These are phyloP conservation scores for Dictyostelium intermedium DNA, from an alignment of 78 protist species.

Conservation along the genomic window DNA sequence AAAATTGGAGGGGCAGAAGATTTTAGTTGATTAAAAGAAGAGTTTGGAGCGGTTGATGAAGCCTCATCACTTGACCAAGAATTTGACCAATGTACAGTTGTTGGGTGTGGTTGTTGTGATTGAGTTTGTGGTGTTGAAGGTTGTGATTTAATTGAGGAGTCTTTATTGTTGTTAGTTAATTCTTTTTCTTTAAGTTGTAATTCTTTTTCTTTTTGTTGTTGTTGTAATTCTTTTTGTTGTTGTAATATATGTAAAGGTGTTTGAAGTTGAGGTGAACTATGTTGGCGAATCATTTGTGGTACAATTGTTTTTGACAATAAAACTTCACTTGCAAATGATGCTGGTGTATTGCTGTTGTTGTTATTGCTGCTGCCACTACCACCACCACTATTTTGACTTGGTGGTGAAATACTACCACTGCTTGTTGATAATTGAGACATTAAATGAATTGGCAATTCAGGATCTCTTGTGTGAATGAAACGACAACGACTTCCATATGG, in stretches of 20 bases:
- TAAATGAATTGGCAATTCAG: neutral
- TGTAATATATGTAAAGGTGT: neutral
- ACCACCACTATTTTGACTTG: neutral
- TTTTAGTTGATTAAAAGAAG: constrained; percentile 5
- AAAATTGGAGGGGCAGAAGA: neutral
- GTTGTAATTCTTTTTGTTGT: constrained; percentile 27
- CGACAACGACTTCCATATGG: constrained; percentile 88
- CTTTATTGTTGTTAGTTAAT: neutral
- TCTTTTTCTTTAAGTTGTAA: neutral
- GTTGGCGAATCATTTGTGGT: constrained; percentile 43
- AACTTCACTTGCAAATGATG: neutral
- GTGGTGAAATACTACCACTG: constrained; percentile 5
- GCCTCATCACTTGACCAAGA: constrained; percentile 24
- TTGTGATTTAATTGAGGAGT: neutral
- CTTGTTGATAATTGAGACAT: neutral
- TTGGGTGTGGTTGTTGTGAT: constrained; percentile 33
- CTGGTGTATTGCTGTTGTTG: neutral
- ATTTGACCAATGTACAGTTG: constrained; percentile 21
- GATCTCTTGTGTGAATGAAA: constrained; percentile 73
- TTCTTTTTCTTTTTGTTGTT: neutral
- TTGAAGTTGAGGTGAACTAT: constrained; percentile 18
- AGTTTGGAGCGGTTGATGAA: neutral
- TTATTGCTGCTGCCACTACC: neutral
- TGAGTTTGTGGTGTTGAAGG: neutral
- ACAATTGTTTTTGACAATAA: neutral